Conservation (phyloP, 345 rosid genomes). For the Syzygium grande region DNA sequence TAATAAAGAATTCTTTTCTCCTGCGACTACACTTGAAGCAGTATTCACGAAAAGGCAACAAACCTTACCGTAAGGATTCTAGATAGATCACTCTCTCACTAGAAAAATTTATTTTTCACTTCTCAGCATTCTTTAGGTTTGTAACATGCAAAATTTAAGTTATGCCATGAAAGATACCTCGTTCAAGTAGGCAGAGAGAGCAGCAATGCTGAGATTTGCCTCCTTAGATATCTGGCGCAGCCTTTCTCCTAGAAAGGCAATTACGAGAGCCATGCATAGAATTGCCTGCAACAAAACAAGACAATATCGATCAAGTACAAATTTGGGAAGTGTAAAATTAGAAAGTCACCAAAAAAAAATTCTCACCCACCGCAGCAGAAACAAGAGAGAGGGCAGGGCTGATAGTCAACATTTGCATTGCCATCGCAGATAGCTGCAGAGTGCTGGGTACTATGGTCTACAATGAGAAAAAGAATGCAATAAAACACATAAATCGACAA, state of each 20-base stretch:
- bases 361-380: conserved; percentile 62
- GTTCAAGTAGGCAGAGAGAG: conserved; percentile 73
- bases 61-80: not conserved
- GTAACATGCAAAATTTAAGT: not conserved
- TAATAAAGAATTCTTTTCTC: not conserved
- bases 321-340: not conserved
- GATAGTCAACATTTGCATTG: conserved; percentile 68
- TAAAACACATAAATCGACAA: not conserved
- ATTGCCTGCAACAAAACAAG: conserved; percentile 37
- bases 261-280: conserved; percentile 60
- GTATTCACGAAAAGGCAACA: not conserved
- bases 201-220: conserved; percentile 60
- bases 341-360: not conserved
- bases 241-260: conserved; percentile 69
- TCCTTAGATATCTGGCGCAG: conserved; percentile 68
- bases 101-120: not conserved
- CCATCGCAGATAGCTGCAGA: conserved; percentile 75
- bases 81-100: not conserved
- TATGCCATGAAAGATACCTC: conserved; percentile 35
- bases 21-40: not conserved
- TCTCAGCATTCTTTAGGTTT: not conserved
- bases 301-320: not conserved
- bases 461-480: not conserved
- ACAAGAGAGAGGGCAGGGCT: conserved; percentile 69
- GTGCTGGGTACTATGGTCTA: conserved; percentile 83